Conservation (phyloP, 495 filamentous ascomycete species). For the Elaphomyces granulatus region DNA sequence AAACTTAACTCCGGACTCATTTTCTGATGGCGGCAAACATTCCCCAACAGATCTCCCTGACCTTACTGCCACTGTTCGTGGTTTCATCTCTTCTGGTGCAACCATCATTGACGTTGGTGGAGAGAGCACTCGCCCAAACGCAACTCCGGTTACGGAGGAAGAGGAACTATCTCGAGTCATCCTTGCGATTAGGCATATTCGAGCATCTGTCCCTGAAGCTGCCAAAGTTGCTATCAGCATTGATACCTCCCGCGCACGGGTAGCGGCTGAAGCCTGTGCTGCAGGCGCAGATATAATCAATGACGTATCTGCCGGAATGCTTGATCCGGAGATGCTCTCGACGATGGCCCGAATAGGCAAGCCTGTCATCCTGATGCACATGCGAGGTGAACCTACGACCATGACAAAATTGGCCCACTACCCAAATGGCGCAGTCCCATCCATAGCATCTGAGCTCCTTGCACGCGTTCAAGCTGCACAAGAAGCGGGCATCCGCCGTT, state of each 20-base stretch:
- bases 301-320: slow-evolving; percentile 70
- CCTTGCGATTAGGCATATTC: slow-evolving; percentile 61
- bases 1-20: slow-evolving; percentile 93
- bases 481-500: slow-evolving; percentile 67
- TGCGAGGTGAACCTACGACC: slow-evolving; percentile 74
- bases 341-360: slow-evolving; percentile 69
- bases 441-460: slow-evolving; percentile 54
- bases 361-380: slow-evolving; percentile 85
- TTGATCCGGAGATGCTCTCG: slow-evolving; percentile 71
- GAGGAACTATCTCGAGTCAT: slow-evolving; percentile 71
- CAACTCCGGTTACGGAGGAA: slow-evolving; percentile 43
- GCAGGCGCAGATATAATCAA: slow-evolving; percentile 92
- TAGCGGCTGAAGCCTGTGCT: slow-evolving; percentile 64
- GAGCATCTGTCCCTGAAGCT: slow-evolving; percentile 43
- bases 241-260: slow-evolving; percentile 80
- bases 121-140: slow-evolving; percentile 73
- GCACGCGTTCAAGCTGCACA: slow-evolving; percentile 62
- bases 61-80: slow-evolving; percentile 36
- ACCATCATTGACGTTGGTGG: slow-evolving; percentile 87
- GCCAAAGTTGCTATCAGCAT: slow-evolving; percentile 57
- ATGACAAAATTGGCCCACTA: slow-evolving; percentile 63
- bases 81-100: slow-evolving; percentile 51
- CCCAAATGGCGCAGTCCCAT: slow-evolving; percentile 55
- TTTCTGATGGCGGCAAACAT: slow-evolving; percentile 77
- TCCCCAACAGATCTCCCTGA: slow-evolving; percentile 15